Percentiles rank a stretch among this genome's conserved stretches.
These are phyloP conservation scores for Phytophthora macrochlamydospora DNA, from an alignment of 352 stramenopile genomes.

Conservation along the genomic window DNA sequence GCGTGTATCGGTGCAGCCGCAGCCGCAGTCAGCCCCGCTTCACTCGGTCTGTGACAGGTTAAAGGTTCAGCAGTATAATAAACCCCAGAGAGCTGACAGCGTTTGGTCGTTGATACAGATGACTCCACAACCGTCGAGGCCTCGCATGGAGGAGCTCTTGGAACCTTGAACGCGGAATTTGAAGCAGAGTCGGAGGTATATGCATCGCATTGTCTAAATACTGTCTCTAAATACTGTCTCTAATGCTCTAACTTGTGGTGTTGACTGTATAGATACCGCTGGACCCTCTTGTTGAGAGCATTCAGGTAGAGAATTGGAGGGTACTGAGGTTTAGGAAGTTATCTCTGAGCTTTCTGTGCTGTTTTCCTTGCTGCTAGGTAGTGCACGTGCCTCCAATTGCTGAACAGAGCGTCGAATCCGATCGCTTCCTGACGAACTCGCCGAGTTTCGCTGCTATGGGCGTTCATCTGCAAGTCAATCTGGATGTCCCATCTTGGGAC, in stretches of 20 bases:
- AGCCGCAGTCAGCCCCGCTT: slow-evolving; percentile 11
- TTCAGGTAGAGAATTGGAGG: slow-evolving; percentile 33
- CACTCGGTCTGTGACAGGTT: slow-evolving; percentile 34
- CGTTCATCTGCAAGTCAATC: slow-evolving; percentile 42
- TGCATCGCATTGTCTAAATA: too few species aligned
- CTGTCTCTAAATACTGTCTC: too few species aligned
- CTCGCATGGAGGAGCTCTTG: slow-evolving; percentile 27
- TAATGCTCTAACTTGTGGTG: background rate
- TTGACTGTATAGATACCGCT: slow-evolving; percentile 22
- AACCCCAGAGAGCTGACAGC: background rate
- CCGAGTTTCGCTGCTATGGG: slow-evolving; percentile 35
- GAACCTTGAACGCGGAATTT: slow-evolving; percentile 29
- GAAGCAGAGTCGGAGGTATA: slow-evolving; percentile 20
- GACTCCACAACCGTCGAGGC: slow-evolving; percentile 23
- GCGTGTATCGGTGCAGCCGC: slow-evolving; percentile 1
- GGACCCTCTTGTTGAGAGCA: slow-evolving; percentile 38
- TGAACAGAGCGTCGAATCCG: slow-evolving; percentile 41
- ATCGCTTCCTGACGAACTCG: slow-evolving; percentile 33
- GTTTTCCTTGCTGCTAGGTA: slow-evolving; percentile 27
- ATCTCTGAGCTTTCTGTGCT: background rate
- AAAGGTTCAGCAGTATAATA: too few species aligned
- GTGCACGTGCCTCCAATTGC: slow-evolving; percentile 31
- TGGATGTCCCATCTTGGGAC: slow-evolving; percentile 9
- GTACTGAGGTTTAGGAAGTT: too few species aligned
- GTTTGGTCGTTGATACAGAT: slow-evolving; percentile 19